These are phyloP conservation scores for Sporothrix luriei DNA, from an alignment of 2,329 filamentous ascomycete genomes.

Conservation along the genomic window DNA sequence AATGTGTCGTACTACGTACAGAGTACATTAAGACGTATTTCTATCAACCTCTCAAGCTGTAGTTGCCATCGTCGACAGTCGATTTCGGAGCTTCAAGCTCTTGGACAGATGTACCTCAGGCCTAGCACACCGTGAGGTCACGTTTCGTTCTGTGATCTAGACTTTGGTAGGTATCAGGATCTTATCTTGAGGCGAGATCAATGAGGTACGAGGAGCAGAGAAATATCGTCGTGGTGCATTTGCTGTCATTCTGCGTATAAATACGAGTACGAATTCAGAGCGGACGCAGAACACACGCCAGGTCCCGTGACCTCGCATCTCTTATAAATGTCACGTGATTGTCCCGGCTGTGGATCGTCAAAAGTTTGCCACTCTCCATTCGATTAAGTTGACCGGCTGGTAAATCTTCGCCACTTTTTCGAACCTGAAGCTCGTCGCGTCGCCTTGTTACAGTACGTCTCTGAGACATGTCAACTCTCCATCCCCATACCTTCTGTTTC, in stretches of 20 bases:
- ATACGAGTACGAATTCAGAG: not conserved
- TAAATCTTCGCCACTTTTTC: conserved; percentile 24
- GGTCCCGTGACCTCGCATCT: not conserved
- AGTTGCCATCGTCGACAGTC: too few relatives aligned
- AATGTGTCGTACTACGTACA: too few relatives aligned
- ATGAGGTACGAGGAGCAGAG: not conserved
- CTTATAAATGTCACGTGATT: not conserved
- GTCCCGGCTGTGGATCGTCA: not conserved
- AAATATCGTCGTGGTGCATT: too few relatives aligned
- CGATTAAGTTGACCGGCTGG: not conserved
- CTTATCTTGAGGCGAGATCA: not conserved
- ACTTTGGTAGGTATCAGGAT: not conserved
- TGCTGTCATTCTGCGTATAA: too few relatives aligned
- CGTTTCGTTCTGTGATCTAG: not conserved
- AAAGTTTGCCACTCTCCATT: not conserved
- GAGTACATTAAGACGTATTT: too few relatives aligned
- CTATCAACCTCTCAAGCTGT: too few relatives aligned
- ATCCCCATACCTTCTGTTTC: too few relatives aligned
- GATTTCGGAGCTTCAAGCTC: too few relatives aligned
- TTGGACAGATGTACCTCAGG: too few relatives aligned
- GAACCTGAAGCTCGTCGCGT: not conserved
- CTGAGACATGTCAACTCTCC: not conserved
- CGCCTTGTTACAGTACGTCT: not conserved
- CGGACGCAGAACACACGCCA: not conserved
- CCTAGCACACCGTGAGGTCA: too few relatives aligned